Evolutionary conservation across 495 filamentous ascomycete genomes (phyloP).

Genomic region (Annulohypoxylon stygium): DNA sequence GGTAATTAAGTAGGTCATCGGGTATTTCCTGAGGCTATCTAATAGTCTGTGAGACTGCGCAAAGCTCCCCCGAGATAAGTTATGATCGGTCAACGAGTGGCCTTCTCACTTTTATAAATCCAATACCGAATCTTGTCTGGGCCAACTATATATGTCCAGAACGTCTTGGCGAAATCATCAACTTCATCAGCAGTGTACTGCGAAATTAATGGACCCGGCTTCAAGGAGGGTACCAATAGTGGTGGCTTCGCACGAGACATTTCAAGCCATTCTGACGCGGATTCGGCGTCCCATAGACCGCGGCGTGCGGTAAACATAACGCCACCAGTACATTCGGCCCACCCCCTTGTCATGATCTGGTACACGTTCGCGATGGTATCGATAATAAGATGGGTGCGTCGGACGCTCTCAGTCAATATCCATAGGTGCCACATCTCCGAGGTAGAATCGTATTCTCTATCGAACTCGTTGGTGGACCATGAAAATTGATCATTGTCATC

Average conservation of each 20-base stretch:
- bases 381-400: constrained; percentile 15
- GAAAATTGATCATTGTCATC: too few species aligned
- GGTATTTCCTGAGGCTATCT: too few species aligned
- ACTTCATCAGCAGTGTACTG: background rate
- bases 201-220: background rate
- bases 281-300: constrained; percentile 3
- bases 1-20: too few species aligned
- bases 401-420: constrained; percentile 25
- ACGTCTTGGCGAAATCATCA: constrained; percentile 8
- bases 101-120: background rate
- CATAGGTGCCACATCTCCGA: constrained; percentile 15
- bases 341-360: constrained; percentile 6
- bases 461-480: background rate
- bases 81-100: background rate
- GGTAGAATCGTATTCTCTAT: constrained; percentile 10
- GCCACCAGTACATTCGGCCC: constrained; percentile 1
- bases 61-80: background rate
- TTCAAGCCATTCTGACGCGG: background rate
- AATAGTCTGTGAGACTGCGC: too few species aligned
- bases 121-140: constrained; percentile 8
- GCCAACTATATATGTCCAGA: background rate
- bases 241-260: constrained; percentile 3
- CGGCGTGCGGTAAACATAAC: constrained; percentile 10
- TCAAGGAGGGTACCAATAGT: background rate
- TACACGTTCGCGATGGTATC: constrained; percentile 40